Base-by-base conservation (phyloP, 805 yeast species). In the Suhomyces faveliae region DNA sequence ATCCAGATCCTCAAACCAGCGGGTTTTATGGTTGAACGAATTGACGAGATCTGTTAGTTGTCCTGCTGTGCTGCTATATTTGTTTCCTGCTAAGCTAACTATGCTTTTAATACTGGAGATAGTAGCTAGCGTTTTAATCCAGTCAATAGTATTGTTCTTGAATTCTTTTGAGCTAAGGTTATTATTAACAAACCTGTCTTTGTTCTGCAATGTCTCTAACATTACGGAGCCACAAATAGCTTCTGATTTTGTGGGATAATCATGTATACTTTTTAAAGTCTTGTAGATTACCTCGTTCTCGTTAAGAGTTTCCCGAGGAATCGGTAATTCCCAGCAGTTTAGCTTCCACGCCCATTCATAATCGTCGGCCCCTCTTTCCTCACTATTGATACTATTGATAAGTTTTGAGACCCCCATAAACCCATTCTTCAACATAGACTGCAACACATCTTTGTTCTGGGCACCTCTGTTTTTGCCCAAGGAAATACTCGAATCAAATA, bases 291-390 rank as follows among this genome's bases (percentile, higher is more conserved):
- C 66, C 39, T 76, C 77, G 40, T 79, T 72, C 35, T 73, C 78
- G 0, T 70, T 62, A 0, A 46, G 43, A 0, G 76, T 60, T 0
- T 49, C 53, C 2, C 58, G 60, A 1, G 83, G 73, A 0, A 60
- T 51, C 0, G 95, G 88, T 1, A 87, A 51, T 46, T 85, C 85
- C 97, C 97, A 91, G 43, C 80, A 78, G 38, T 77, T 79, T 35
- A 91, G 64, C 58, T 86, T 86, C 89, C 96, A 85, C 0, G 83
- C 79, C 80, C 89, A 83, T 49, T 78, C 81, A 59, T 76, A 86
- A 1, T 64, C 49, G 20, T 62, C 61, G 19, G 58, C 60, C 1
- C 51, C 44, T 23, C 42, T 23, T 19, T 20, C 35, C 13, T 23
- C 23, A 3, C 37, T 40, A 9, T 52, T 25, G n/a, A 51, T 54